Evolutionary conservation across 257 asterid species (phyloP).

Genomic region (Scutellaria minor): DNA sequence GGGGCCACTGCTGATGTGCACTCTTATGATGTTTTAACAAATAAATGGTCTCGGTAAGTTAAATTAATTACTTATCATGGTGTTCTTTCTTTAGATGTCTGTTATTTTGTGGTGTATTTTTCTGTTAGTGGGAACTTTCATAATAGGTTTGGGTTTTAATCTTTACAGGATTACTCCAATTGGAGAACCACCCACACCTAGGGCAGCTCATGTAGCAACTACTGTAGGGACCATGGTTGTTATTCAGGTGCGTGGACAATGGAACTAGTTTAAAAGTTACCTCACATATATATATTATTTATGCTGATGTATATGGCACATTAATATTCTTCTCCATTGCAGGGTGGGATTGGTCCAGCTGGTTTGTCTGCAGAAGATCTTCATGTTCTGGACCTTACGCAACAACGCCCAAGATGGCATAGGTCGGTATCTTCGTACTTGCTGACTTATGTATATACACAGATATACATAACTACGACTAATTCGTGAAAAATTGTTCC

Average conservation of each 20-base stretch:
- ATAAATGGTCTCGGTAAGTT: conserved; percentile 94
- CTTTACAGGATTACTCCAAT: conserved; percentile 79
- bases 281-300: not conserved
- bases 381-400: conserved; percentile 95
- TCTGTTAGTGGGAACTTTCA: conserved; percentile 32
- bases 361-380: conserved; percentile 99
- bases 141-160: conserved; percentile 27
- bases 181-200: conserved; percentile 99
- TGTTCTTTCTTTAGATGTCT: conserved; percentile 14
- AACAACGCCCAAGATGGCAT: conserved; percentile 97
- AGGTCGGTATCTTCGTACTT: conserved; percentile 57
- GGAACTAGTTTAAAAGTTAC: conserved; percentile 20
- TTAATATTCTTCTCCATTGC: conserved; percentile 35
- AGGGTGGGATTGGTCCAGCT: conserved; percentile 99
- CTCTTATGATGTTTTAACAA: conserved; percentile 83
- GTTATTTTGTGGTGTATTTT: conserved; percentile 15
- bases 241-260: conserved; percentile 74
- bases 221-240: conserved; percentile 99
- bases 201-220: conserved; percentile 99
- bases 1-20: conserved; percentile 99
- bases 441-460: not conserved
- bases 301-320: conserved; percentile 19
- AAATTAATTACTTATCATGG: not conserved
- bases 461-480: not conserved
- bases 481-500: conserved; percentile 21